Percentiles rank a stretch among this genome's conserved stretches.
phyloP scores from a whole-genome alignment of 1,284 basidiomycete genomes.

The Malassezia globosa region DNA sequence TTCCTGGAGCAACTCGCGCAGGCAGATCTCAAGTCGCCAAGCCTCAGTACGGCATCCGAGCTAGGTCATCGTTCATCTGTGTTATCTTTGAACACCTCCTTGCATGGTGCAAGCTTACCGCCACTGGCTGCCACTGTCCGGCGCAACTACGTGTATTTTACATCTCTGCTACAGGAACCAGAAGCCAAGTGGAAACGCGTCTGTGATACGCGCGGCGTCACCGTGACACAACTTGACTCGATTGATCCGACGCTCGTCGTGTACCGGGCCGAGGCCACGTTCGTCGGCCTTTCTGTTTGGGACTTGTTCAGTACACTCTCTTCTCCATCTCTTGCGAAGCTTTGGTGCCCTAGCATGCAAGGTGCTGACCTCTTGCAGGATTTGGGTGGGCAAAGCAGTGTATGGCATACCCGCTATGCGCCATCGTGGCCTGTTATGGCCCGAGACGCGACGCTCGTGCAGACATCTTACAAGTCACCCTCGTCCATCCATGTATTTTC shows the following conservation, averaged over 20 bases:
- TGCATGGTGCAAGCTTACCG: background rate
- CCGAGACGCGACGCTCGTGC: constrained; percentile 76
- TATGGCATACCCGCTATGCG: constrained; percentile 34
- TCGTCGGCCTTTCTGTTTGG: constrained; percentile 91
- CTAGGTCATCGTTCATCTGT: too few species aligned
- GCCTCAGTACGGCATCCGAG: too few species aligned
- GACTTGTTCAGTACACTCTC: constrained; percentile 82
- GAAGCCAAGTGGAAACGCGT: constrained; percentile 89
- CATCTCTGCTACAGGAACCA: constrained; percentile 88
- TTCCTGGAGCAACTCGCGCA: background rate
- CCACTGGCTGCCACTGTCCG: constrained; percentile 70
- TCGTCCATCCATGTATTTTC: constrained; percentile 82
- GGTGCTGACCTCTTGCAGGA: constrained; percentile 76
- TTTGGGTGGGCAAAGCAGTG: constrained; percentile 61
- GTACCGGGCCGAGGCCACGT: constrained; percentile 90
- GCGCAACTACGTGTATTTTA: constrained; percentile 92
- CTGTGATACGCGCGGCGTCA: constrained; percentile 75
- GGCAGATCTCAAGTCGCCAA: background rate
- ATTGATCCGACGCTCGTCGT: constrained; percentile 95
- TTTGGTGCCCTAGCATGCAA: constrained; percentile 85
- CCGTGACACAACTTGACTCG: constrained; percentile 70
- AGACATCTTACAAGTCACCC: constrained; percentile 93
- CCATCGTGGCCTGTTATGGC: constrained; percentile 50
- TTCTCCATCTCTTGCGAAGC: constrained; percentile 65
- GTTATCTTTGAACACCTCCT: background rate